Evolutionary conservation across 805 yeast genomes (phyloP).

Genomic region (fission yeast (Schizosaccharomyces pombe)): DNA sequence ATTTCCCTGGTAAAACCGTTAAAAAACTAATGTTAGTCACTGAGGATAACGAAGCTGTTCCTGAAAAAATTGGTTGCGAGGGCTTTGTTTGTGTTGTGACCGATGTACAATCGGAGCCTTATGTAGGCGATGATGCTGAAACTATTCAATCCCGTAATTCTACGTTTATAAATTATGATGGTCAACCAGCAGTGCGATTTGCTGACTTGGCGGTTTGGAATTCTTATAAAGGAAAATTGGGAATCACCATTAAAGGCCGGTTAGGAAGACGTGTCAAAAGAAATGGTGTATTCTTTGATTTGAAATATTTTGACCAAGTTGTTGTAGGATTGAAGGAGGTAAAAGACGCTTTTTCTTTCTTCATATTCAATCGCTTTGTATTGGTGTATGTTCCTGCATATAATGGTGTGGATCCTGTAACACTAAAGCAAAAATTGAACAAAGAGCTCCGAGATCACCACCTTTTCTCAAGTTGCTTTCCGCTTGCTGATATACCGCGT

Average conservation of each 20-base stretch:
- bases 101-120: background rate
- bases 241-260: background rate
- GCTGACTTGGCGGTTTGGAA: background rate
- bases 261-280: background rate
- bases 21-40: background rate
- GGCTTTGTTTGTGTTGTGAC: background rate
- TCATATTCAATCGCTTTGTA: background rate
- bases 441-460: background rate
- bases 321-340: background rate
- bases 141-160: background rate
- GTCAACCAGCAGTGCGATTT: background rate
- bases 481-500: background rate
- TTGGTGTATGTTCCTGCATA: background rate
- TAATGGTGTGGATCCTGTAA: background rate
- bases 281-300: background rate
- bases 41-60: background rate
- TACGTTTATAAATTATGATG: background rate
- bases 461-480: background rate
- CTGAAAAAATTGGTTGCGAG: background rate
- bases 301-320: background rate
- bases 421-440: background rate
- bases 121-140: background rate
- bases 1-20: background rate
- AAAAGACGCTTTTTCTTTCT: background rate
- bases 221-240: background rate